Conservation (phyloP, 176 grass and related monocot species). For the Cymbopogon citratus region DNA sequence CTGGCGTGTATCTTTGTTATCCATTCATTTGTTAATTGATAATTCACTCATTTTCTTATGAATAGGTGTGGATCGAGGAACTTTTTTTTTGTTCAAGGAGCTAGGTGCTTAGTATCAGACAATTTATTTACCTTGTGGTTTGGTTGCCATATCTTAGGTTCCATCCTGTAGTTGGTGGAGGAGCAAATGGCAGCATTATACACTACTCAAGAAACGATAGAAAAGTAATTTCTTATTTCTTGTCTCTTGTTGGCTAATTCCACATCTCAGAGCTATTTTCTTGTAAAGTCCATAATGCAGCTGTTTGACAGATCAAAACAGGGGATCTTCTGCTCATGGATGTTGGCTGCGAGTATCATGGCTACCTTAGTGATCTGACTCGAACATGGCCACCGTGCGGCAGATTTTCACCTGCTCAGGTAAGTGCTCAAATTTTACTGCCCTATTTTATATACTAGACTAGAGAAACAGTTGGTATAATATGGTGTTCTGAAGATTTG, state of each 20-base stretch:
- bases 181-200: constrained; percentile 80
- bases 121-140: background rate
- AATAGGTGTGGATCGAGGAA: background rate
- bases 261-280: constrained; percentile 15
- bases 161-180: constrained; percentile 87
- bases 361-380: constrained; percentile 89
- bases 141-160: constrained; percentile 52
- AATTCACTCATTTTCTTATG: background rate
- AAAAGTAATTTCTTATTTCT: constrained; percentile 30
- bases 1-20: constrained; percentile 14
- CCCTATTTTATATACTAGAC: background rate
- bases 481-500: background rate
- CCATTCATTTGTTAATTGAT: constrained; percentile 14
- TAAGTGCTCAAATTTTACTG: constrained; percentile 13
- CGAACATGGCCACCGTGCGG: constrained; percentile 79
- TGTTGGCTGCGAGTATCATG: constrained; percentile 95
- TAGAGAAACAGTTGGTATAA: background rate
- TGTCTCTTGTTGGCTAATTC: background rate
- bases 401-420: constrained; percentile 82
- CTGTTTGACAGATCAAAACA: constrained; percentile 60
- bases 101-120: background rate
- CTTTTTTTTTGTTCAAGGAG: background rate
- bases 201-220: constrained; percentile 95
- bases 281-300: constrained; percentile 35
- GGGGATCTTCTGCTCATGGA: constrained; percentile 94